Conservation (phyloP, 1,284 basidiomycete genomes). For the Marasmius oreades region DNA sequence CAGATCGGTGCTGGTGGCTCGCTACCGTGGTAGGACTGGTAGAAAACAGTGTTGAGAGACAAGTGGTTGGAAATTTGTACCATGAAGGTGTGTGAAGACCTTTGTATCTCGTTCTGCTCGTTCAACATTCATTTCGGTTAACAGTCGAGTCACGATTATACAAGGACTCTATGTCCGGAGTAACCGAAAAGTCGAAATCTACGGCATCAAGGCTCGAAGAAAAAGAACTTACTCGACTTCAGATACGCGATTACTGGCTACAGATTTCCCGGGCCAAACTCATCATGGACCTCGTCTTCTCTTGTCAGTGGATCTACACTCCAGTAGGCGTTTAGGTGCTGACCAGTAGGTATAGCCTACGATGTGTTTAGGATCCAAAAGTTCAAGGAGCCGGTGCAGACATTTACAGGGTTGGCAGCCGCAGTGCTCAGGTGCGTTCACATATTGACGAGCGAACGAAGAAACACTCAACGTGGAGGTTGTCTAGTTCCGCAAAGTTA, state of each 20-base stretch:
- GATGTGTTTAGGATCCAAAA: slow-evolving; percentile 52
- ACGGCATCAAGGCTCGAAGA: slow-evolving; percentile 59
- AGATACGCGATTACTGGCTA: slow-evolving; percentile 72
- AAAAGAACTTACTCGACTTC: slow-evolving; percentile 63
- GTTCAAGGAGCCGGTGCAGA: slow-evolving; percentile 56
- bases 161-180: slow-evolving; percentile 65
- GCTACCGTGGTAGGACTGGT: slow-evolving; percentile 73
- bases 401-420: slow-evolving; percentile 62
- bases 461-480: background rate
- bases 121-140: slow-evolving; percentile 11
- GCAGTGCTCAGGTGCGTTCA: slow-evolving; percentile 64
- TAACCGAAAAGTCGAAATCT: slow-evolving; percentile 67
- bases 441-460: slow-evolving; percentile 6
- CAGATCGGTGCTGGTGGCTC: slow-evolving; percentile 82
- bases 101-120: slow-evolving; percentile 7
- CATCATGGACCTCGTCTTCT: slow-evolving; percentile 78
- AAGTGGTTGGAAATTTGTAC: slow-evolving; percentile 59
- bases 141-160: slow-evolving; percentile 70
- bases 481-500: slow-evolving; percentile 58
- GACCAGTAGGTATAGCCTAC: slow-evolving; percentile 27
- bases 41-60: slow-evolving; percentile 74
- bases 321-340: background rate
- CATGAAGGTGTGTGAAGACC: slow-evolving; percentile 46
- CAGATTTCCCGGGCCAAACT: slow-evolving; percentile 66
- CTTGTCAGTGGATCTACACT: slow-evolving; percentile 54